phyloP scores from a whole-genome alignment of 2,329 filamentous ascomycete genomes.

The Aspergillus nomiae region DNA sequence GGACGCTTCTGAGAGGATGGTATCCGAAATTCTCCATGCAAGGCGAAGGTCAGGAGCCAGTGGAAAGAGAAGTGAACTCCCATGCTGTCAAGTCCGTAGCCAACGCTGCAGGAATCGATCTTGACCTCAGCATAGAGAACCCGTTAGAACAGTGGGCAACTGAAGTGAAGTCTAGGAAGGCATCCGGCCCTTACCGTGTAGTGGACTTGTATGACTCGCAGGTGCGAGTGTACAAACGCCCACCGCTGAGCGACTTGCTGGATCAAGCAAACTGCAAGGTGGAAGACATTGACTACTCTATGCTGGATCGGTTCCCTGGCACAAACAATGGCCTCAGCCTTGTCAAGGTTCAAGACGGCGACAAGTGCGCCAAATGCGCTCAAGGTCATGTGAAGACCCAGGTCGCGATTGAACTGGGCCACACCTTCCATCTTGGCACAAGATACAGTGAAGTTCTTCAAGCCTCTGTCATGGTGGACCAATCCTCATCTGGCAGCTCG shows the following conservation, averaged over 20 bases:
- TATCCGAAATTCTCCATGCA: conserved; percentile 54
- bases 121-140: conserved; percentile 72
- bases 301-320: conserved; percentile 40
- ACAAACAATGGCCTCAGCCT: conserved; percentile 59
- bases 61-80: conserved; percentile 52
- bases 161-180: conserved; percentile 31
- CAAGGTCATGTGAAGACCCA: conserved; percentile 64
- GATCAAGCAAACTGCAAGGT: conserved; percentile 27
- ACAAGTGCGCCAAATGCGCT: conserved; percentile 71
- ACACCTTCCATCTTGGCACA: conserved; percentile 92
- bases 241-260: conserved; percentile 40
- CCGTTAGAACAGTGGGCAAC: conserved; percentile 56
- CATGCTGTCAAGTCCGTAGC: conserved; percentile 64
- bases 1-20: conserved; percentile 70
- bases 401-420: conserved; percentile 83
- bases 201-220: conserved; percentile 45
- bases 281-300: conserved; percentile 37
- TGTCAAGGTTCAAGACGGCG: conserved; percentile 66
- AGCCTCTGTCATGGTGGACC: conserved; percentile 59
- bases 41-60: conserved; percentile 31
- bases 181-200: conserved; percentile 31
- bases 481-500: conserved; percentile 21
- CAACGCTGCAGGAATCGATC: conserved; percentile 57
- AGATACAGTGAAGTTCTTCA: conserved; percentile 78
- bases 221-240: conserved; percentile 41